phyloP scores from a whole-genome alignment of 176 grass and related monocot genomes.

The Phoenix roebelenii region DNA sequence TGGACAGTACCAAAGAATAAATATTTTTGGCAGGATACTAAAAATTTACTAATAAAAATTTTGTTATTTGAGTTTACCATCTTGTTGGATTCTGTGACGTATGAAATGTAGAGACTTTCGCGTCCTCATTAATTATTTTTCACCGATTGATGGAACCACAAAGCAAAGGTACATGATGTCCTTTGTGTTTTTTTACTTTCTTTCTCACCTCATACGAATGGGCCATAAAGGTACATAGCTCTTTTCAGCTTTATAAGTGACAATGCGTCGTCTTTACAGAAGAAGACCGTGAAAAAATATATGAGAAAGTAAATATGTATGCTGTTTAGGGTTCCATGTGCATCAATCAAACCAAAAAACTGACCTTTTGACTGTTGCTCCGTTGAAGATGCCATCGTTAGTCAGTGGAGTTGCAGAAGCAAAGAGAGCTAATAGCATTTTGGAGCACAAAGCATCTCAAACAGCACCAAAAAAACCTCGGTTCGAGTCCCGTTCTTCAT shows the following conservation, averaged over 20 bases:
- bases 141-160: too few species aligned
- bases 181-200: not conserved
- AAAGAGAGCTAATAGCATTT: constrained; percentile 16
- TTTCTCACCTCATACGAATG: constrained; percentile 18
- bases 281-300: constrained; percentile 1
- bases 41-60: too few species aligned
- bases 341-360: not conserved
- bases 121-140: too few species aligned
- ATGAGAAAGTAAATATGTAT: not conserved
- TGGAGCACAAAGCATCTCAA: constrained; percentile 24
- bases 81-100: too few species aligned
- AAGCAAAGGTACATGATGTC: too few species aligned
- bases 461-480: constrained; percentile 31
- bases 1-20: too few species aligned
- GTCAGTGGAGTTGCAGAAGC: constrained; percentile 28
- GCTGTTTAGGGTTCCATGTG: constrained; percentile 14
- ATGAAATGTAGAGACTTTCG: too few species aligned
- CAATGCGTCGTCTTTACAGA: constrained; percentile 37
- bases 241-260: constrained; percentile 60
- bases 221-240: constrained; percentile 18
- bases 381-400: constrained; percentile 31
- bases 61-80: too few species aligned
- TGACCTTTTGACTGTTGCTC: constrained; percentile 3
- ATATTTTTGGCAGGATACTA: too few species aligned
- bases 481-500: constrained; percentile 40